Conservation (phyloP, 768 basidiomycete genomes). For the Tulasnella sp. region DNA sequence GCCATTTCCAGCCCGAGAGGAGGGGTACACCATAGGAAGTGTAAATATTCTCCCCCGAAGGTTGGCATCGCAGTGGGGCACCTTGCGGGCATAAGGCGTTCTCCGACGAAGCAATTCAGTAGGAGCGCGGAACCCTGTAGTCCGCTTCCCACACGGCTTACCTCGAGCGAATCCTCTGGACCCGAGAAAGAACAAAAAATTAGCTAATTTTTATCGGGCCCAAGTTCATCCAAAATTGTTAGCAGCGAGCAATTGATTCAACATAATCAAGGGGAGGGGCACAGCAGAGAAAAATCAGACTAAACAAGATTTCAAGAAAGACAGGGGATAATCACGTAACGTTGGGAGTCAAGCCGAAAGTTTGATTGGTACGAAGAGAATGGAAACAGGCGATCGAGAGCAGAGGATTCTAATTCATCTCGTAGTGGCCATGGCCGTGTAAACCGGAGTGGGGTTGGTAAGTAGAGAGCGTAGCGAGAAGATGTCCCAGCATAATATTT, state of each 20-base stretch:
- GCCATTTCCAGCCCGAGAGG: too few species aligned
- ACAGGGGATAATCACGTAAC: not conserved
- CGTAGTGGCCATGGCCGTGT: not conserved
- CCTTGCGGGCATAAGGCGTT: not conserved
- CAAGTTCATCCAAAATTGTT: not conserved
- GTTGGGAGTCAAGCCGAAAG: not conserved
- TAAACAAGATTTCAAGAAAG: not conserved
- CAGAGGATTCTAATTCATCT: not conserved
- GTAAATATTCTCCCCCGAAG: too few species aligned
- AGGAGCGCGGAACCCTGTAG: not conserved
- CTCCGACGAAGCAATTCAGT: not conserved
- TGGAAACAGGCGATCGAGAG: not conserved
- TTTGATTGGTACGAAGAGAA: not conserved
- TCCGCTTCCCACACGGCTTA: not conserved
- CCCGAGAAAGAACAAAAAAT: not conserved
- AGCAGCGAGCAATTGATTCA: not conserved
- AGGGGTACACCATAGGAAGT: too few species aligned
- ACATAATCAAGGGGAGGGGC: not conserved
- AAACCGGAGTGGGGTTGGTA: not conserved
- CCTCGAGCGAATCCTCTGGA: not conserved
- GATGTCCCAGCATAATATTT: not conserved
- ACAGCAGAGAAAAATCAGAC: not conserved
- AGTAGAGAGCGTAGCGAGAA: not conserved
- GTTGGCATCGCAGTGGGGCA: too few species aligned
- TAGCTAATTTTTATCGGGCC: not conserved